These are phyloP conservation scores for Metarhizium rileyi DNA, from an alignment of 2,329 filamentous ascomycete species.

Conservation along the genomic window DNA sequence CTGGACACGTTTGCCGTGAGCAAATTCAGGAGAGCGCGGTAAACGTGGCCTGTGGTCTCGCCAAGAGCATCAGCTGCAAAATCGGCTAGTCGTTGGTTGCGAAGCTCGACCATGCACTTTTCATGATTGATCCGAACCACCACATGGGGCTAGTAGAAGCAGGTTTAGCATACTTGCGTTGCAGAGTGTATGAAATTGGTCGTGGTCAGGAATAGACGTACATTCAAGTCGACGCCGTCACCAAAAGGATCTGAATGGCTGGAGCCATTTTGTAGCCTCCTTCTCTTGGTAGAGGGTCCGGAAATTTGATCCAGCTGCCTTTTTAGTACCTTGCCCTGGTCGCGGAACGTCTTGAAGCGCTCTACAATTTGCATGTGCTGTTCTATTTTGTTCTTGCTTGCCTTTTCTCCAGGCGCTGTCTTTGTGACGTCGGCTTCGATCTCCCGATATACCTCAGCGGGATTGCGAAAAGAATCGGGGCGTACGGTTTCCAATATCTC, in stretches of 20 bases:
- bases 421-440: constrained; percentile 54
- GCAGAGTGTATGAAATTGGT: background rate
- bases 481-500: constrained; percentile 60
- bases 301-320: constrained; percentile 37
- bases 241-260: constrained; percentile 19
- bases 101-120: constrained; percentile 72
- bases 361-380: constrained; percentile 46
- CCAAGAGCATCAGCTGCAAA: constrained; percentile 64
- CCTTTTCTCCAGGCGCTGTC: constrained; percentile 31
- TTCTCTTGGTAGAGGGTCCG: constrained; percentile 36
- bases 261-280: constrained; percentile 43
- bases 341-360: constrained; percentile 42
- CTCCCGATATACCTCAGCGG: constrained; percentile 49
- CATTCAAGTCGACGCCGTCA: constrained; percentile 41
- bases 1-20: constrained; percentile 59
- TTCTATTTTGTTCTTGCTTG: constrained; percentile 54
- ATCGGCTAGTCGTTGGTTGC: constrained; percentile 67
- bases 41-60: constrained; percentile 66
- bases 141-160: constrained; percentile 49
- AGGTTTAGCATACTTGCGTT: background rate
- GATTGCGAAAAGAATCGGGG: constrained; percentile 46
- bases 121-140: constrained; percentile 76
- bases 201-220: constrained; percentile 25
- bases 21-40: constrained; percentile 59
- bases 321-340: constrained; percentile 41